phyloP scores from a whole-genome alignment of 169 alveolate species.

The Pseudocohnilembus persalinus region DNA sequence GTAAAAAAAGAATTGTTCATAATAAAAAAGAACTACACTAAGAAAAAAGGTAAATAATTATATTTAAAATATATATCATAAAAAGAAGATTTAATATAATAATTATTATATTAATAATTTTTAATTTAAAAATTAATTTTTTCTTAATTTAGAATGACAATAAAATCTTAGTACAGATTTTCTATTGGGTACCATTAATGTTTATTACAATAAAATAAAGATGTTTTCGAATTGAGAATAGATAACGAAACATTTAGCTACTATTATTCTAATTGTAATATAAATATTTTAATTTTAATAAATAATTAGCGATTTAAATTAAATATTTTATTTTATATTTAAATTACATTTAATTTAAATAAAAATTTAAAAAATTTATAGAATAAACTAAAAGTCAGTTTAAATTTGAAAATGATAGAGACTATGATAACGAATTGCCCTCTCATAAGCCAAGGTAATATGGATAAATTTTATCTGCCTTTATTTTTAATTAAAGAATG shows the following conservation, averaged over 20 bases:
- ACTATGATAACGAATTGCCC: not conserved
- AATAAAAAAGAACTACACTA: slow-evolving; percentile 13
- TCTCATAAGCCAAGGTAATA: not conserved
- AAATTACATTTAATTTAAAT: no score
- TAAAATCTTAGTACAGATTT: no score
- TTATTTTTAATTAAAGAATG: no score
- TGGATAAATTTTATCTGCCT: no score
- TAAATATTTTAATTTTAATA: no score
- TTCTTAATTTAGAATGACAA: not conserved
- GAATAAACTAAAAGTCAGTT: not conserved
- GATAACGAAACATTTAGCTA: not conserved
- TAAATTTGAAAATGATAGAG: not conserved
- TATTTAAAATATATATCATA: no score
- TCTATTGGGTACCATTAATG: not conserved
- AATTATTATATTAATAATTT: no score
- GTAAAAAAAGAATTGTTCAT: slow-evolving; percentile 41
- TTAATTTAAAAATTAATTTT: no score
- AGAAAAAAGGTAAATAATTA: slow-evolving; percentile 4
- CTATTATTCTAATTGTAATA: no score
- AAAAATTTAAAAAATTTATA: no score
- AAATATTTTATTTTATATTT: no score
- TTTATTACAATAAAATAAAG: not conserved
- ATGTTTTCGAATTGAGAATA: not conserved
- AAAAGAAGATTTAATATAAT: no score
- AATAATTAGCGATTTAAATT: not conserved